These are phyloP conservation scores for Aspergillus sp. DNA, from an alignment of 2,329 filamentous ascomycete genomes.

Conservation along the genomic window DNA sequence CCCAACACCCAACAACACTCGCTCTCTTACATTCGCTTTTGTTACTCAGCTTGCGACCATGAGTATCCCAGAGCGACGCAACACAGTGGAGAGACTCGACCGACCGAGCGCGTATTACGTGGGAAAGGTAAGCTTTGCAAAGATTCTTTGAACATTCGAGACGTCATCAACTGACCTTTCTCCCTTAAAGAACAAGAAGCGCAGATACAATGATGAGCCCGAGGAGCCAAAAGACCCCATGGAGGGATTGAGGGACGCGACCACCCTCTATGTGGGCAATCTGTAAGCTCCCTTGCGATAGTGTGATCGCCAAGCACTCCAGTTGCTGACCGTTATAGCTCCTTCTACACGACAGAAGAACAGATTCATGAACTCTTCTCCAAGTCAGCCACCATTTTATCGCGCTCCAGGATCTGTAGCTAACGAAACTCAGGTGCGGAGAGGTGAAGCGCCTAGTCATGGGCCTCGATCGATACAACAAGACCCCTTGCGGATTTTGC, in stretches of 20 bases:
- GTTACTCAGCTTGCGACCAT: conserved; percentile 26
- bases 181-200: conserved; percentile 68
- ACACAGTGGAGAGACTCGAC: conserved; percentile 88
- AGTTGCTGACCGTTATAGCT: conserved; percentile 54
- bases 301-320: neutral
- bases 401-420: conserved; percentile 14
- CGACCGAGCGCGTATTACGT: conserved; percentile 93
- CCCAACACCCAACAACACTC: neutral
- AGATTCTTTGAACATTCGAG: neutral
- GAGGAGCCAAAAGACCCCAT: conserved; percentile 66
- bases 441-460: conserved; percentile 98
- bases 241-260: conserved; percentile 82
- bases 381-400: conserved; percentile 61
- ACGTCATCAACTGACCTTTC: conserved; percentile 11
- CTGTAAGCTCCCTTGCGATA: conserved; percentile 61
- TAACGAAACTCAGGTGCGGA: conserved; percentile 63
- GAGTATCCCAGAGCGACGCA: conserved; percentile 30
- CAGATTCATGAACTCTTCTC: conserved; percentile 97
- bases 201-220: conserved; percentile 63
- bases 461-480: conserved; percentile 95
- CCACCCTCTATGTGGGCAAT: conserved; percentile 97
- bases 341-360: conserved; percentile 98
- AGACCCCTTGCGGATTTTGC: conserved; percentile 98
- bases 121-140: conserved; percentile 64
- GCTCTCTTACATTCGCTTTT: neutral